Conservation (phyloP, 345 rosid genomes). For the Acer yangbiense region DNA sequence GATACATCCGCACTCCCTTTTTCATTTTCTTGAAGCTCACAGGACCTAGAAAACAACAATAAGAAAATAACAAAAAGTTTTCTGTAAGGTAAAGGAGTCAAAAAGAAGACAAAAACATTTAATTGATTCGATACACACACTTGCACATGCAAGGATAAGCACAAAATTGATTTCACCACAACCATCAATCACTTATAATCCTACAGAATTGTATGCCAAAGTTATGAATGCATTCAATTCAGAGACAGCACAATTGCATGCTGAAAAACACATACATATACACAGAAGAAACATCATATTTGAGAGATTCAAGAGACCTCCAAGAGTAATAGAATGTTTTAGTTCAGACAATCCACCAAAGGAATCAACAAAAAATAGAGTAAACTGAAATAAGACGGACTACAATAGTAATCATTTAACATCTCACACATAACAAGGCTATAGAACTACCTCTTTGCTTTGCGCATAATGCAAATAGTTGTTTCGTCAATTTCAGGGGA, state of each 20-base stretch:
- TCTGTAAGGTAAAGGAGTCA: slow-evolving; percentile 3
- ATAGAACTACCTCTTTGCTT: slow-evolving; percentile 41
- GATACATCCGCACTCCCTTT: slow-evolving; percentile 42
- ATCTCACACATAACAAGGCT: slow-evolving; percentile 10
- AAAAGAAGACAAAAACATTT: background rate
- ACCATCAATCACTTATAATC: background rate
- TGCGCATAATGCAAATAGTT: slow-evolving; percentile 16
- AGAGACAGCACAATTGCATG: background rate
- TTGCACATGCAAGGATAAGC: background rate
- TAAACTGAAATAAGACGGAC: slow-evolving; percentile 3
- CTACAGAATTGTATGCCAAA: background rate
- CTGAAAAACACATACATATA: background rate
- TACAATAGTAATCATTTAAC: background rate
- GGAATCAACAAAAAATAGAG: background rate
- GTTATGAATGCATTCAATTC: background rate
- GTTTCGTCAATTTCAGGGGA: slow-evolving; percentile 30
- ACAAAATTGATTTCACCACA: background rate
- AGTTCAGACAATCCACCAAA: background rate
- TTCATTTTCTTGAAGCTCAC: slow-evolving; percentile 41
- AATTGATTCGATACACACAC: background rate
- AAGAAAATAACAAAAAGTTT: slow-evolving; percentile 11
- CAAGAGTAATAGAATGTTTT: background rate
- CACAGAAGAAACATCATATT: background rate
- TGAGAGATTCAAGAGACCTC: background rate
- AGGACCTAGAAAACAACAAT: slow-evolving; percentile 41